These are phyloP conservation scores for Mycena rebaudengoi DNA, from an alignment of 768 basidiomycete genomes.

Conservation along the genomic window DNA sequence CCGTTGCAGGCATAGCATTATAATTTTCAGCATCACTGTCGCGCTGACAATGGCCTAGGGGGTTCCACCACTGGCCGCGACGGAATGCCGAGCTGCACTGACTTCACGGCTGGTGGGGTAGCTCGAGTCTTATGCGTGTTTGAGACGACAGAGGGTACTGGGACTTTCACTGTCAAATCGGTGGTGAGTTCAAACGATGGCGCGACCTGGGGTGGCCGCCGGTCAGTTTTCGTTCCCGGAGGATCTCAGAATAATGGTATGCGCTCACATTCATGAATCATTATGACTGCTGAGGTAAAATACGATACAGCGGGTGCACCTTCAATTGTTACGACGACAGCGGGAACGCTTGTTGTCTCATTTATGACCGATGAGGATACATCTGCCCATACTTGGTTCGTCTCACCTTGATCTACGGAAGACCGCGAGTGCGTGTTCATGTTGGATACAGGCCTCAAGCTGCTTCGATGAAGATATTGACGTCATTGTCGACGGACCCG, in stretches of 20 bases:
- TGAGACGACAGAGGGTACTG: slow-evolving; percentile 33
- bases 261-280: background rate
- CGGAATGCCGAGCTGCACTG: slow-evolving; percentile 31
- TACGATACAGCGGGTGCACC: slow-evolving; percentile 29
- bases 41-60: slow-evolving; percentile 16
- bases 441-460: background rate
- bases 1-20: slow-evolving; percentile 22
- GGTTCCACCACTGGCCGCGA: slow-evolving; percentile 32
- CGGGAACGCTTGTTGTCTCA: slow-evolving; percentile 27
- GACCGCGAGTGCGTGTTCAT: background rate
- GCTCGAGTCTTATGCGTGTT: slow-evolving; percentile 30
- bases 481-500: slow-evolving; percentile 4
- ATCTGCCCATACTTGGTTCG: slow-evolving; percentile 7
- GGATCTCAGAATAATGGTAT: slow-evolving; percentile 25
- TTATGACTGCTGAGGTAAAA: background rate
- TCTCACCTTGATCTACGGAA: background rate
- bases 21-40: background rate
- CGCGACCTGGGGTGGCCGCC: slow-evolving; percentile 10
- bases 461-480: slow-evolving; percentile 19
- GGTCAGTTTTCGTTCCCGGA: slow-evolving; percentile 24
- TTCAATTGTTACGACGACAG: slow-evolving; percentile 14
- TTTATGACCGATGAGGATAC: slow-evolving; percentile 36
- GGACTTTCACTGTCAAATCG: slow-evolving; percentile 28
- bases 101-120: slow-evolving; percentile 7
- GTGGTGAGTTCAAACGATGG: slow-evolving; percentile 32